phyloP scores from a whole-genome alignment of 306 rosid species.

The Rubus parviflorus region DNA sequence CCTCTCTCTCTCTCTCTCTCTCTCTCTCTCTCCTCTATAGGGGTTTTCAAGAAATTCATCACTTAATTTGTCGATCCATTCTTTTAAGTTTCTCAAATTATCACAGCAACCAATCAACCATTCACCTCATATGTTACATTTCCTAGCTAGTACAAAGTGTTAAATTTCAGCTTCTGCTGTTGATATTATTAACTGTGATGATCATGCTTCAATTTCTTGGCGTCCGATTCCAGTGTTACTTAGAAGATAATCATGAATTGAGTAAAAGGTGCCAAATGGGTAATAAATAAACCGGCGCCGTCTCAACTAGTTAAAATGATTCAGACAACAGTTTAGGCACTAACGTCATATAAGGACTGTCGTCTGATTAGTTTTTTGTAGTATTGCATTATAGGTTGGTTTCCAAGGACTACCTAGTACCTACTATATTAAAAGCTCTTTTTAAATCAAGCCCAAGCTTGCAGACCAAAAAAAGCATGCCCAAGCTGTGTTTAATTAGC shows the following conservation, averaged over 20 bases:
- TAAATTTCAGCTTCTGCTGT: not conserved
- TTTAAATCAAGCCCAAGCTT: no score
- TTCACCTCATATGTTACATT: not conserved
- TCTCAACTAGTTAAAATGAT: no score
- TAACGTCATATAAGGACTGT: no score
- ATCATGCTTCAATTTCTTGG: not conserved
- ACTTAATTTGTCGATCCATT: constrained; percentile 6
- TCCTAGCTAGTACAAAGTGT: no score
- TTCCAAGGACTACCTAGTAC: no score
- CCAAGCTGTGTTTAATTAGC: no score
- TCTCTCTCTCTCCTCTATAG: constrained; percentile 6
- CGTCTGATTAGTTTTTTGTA: no score
- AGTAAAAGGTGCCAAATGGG: not conserved
- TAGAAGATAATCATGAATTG: not conserved
- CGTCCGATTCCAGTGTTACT: not conserved
- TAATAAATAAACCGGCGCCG: no score
- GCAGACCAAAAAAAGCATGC: no score
- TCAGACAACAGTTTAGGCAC: no score
- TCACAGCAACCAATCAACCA: not conserved
- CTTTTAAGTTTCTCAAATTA: not conserved
- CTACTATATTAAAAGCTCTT: no score
- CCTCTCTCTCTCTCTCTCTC: not conserved
- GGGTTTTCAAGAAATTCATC: not conserved
- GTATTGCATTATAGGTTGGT: no score
- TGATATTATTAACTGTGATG: not conserved